Base-by-base conservation (phyloP, 345 rosid species). In the Corchorus olitorius region DNA sequence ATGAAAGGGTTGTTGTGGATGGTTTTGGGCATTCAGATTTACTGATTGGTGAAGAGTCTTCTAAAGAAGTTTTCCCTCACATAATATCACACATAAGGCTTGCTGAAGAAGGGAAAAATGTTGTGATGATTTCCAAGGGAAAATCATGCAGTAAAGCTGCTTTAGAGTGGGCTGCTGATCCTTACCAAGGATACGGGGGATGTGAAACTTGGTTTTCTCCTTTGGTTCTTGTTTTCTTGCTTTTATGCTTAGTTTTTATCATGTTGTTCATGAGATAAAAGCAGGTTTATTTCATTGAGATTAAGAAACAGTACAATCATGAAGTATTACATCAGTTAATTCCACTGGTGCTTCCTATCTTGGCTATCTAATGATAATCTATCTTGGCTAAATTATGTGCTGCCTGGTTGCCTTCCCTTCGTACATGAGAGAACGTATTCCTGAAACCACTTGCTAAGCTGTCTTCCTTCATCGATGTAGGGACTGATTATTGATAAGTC, bases 1-100 rank as follows among this genome's bases (percentile, higher is more conserved):
- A 86, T 69, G 84, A 84, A 45, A 81, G 87, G 72, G 83, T 81
- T 8, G 84, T 86, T 6, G 81, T 84, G 52, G 87, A 86, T 7
- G 86, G 83, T 34, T 86, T 78, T 58, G 89, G 87, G n/a, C 89
- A 82, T 65, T 82, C 83, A 3, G 86, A 84, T 78, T 78, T 84
- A 60, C 46, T 81, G 67, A 86, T 84, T 3, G 87, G 87, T 35
- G 85, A 86, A 76, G 73, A 84, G 56, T 84, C 86, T 50, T 5
- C 46, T 14, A 43, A 74, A 75, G 75, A 86, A 60, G 87, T 82
- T 35, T 84, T 84, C 71, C 86, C 87, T 5, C 83, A 77, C 56
- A 81, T 86, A 15, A 20, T 86, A 33, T 78, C 77, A 41, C 84
- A 84, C 59, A 72, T 82, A 76, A 82, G 63, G 77, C 64, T 67